A percentile compares a stretch with the other conserved stretches of the same genome.
Conservation (phyloP, 73 alveolate species). For the Paramecium pentaurelia region DNA sequence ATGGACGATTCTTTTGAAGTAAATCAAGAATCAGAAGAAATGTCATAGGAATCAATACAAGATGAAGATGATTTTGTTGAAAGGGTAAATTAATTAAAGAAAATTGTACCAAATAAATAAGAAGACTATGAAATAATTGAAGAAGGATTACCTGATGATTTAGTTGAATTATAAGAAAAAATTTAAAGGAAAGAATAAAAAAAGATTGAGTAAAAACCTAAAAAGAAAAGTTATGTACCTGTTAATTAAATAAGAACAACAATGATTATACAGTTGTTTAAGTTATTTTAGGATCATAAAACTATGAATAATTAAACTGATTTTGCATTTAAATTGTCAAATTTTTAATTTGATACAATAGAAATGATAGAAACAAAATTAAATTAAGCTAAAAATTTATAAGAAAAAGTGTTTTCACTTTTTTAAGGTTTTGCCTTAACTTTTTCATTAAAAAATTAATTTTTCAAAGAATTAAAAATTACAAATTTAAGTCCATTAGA, state of each 20-base stretch:
- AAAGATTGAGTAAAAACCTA: not conserved
- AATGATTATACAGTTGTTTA: not conserved
- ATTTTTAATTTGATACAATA: not conserved
- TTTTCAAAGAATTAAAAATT: not conserved
- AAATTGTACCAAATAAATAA: not conserved
- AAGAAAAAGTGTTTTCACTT: not conserved
- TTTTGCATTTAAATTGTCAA: not conserved
- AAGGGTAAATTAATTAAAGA: not conserved
- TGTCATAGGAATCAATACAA: not conserved
- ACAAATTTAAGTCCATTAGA: not conserved
- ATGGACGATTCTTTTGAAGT: slow-evolving; percentile 10
- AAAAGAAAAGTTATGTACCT: not conserved
- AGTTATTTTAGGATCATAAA: not conserved
- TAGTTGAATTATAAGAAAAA: slow-evolving; percentile 10
- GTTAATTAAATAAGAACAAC: not conserved
- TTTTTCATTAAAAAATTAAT: not conserved
- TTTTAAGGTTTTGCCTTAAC: not conserved
- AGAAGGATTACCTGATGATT: not conserved
- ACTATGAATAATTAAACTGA: not conserved
- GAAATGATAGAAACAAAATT: not conserved
- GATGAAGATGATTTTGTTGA: not conserved
- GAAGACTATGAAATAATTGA: not conserved
- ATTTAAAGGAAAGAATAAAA: not conserved
- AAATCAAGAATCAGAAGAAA: not conserved
- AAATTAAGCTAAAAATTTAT: not conserved